Base-by-base conservation (phyloP, 1,284 basidiomycete species). In the Ceratobasidium sp. region DNA sequence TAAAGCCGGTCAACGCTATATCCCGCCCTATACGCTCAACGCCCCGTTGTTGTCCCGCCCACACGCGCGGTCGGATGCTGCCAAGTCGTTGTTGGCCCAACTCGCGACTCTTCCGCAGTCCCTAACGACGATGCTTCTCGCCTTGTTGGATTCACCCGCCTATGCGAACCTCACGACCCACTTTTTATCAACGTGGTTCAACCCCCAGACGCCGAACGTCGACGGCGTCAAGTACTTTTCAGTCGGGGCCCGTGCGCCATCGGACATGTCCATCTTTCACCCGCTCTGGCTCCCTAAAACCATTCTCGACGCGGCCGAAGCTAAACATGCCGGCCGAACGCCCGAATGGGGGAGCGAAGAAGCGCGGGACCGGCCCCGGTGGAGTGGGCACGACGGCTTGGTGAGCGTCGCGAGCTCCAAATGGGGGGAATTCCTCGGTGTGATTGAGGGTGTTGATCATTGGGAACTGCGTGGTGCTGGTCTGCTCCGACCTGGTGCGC, bases 201-300 rank as follows among this genome's bases (percentile, higher is more conserved):
- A 99, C 84, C 97, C 97, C 0, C 82, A 87, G 6, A 98, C 96
- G 0, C 97, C 96, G 0, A 88, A 99, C 82, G 89, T 92, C 80
- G 91, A 76, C 17, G 86, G 86, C 59, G 95, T 99, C 75, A 94
- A 94, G 81, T 99, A 99, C 87, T 97, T 92, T 83, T 95, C 92
- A 79, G 90, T 99, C 44, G 95, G 96, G 0, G 95, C 95, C 0
- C 90, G 96, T 15, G 88, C 70, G 29, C 57, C 91, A 29, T 86
- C 87, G 13, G 88, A 89, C 78, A 88, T 98, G 80, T 90, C 86
- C 81, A 87, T 98, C 44, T 94, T 95, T 88, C 97, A 99, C 83
- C 98, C 98, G 0, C 90, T 99, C 66, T 99, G 97, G 96, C 88
- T 99, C 59, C 95, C 97, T 1, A 98, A 99, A 84, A 89, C 96